Evolutionary conservation across 106 monocot species (phyloP), one percentile per base, ranked within the genome.

Genomic region (Agapanthus africanus): DNA sequence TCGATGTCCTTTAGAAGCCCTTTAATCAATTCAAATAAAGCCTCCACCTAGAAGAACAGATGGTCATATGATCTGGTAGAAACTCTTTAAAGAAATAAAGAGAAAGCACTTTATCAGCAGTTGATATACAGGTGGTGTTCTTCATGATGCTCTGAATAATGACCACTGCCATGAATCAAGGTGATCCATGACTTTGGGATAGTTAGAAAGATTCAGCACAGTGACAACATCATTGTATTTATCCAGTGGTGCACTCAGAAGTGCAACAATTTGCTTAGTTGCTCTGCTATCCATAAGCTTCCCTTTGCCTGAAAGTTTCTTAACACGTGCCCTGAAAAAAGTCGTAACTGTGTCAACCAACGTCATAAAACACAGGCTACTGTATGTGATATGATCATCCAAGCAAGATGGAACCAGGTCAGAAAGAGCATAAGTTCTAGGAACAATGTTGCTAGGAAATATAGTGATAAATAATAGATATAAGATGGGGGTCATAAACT

Each of bases 91-190:
- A 34, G 28, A 60, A 60, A 40, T 44, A 30, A 60, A 59, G 52
- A 4, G 46, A 66, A 81, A 27, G 26, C 37, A 92, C 97, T 73
- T 92, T 92, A 51, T 99, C 92, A 65, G 92, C 70, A 76, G 82
- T 99, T 23, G 87, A 81, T 52, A 99, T 83, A 65, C 78, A 90
- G 35, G 88, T 92, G 22, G 60, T 82, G 74, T 99, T 99, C 82
- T 99, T 99, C 92, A 99, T 92, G 56, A 99, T 83, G 73, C 97
- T 99, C 83, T 99, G 97, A 70, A 99, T 99, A 63, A 99, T 90
- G 42, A 99, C 89, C 35, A 99, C 92, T 49, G 92, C 91, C 97
- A 99, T 99, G 27, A 99, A 79, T 99, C 97, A 63, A 92, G 81
- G 67, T 92, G 84, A 71, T 91, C 92, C 97, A 99, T 99, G 38